Percentiles rank a stretch among this genome's conserved stretches.
phyloP scores from a whole-genome alignment of 495 filamentous ascomycete genomes.

The Xylaria telfairii region DNA sequence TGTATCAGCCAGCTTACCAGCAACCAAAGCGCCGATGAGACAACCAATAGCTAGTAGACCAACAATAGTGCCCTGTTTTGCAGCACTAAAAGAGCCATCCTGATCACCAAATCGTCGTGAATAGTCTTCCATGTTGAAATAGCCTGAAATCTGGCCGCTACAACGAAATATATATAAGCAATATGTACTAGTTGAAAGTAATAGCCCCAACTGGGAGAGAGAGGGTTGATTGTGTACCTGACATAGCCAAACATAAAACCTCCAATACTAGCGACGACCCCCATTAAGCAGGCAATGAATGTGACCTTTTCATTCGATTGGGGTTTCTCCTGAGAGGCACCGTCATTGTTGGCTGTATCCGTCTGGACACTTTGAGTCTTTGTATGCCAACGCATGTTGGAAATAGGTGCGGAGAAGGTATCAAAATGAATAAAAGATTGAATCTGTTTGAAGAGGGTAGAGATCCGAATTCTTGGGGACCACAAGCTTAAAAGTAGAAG shows the following conservation, averaged over 20 bases:
- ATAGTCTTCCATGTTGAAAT: constrained; percentile 67
- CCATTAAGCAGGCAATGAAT: constrained; percentile 46
- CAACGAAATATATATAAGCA: background rate
- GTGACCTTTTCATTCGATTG: constrained; percentile 37
- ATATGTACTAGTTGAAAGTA: background rate
- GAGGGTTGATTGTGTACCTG: constrained; percentile 54
- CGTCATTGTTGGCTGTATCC: background rate
- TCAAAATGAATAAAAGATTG: background rate
- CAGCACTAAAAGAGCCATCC: constrained; percentile 50
- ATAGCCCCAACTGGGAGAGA: constrained; percentile 25
- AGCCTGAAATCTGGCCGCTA: constrained; percentile 57
- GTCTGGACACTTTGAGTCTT: background rate
- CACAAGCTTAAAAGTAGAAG: constrained; percentile 7
- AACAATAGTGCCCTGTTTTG: constrained; percentile 60
- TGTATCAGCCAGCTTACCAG: constrained; percentile 61
- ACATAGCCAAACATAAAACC: constrained; percentile 84
- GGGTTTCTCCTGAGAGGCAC: constrained; percentile 1
- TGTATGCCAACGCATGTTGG: constrained; percentile 15
- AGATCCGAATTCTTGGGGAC: background rate
- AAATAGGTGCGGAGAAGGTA: background rate
- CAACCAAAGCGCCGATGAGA: constrained; percentile 69
- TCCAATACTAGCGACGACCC: constrained; percentile 66
- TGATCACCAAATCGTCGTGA: constrained; percentile 53
- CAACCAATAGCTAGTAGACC: constrained; percentile 70
- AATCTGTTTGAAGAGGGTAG: background rate